These are phyloP conservation scores for Ophiostoma tasmaniense DNA, from an alignment of 2,329 filamentous ascomycete species.

Conservation along the genomic window DNA sequence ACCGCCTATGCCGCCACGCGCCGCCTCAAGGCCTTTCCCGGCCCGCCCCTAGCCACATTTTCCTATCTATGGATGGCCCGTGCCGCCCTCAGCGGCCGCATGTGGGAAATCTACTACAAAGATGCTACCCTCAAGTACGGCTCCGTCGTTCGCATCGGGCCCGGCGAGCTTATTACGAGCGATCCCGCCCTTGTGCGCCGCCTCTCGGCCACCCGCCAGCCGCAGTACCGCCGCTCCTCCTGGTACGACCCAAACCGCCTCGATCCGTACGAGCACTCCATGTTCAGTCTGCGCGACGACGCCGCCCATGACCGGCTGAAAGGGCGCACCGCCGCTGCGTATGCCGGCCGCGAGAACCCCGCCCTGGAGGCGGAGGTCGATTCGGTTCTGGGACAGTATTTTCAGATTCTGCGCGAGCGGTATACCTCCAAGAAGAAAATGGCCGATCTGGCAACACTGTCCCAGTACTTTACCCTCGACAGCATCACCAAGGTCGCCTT, in stretches of 20 bases:
- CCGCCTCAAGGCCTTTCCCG: slow-evolving; percentile 24
- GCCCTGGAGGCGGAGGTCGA: slow-evolving; percentile 24
- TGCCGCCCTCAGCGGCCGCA: slow-evolving; percentile 21
- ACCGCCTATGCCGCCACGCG: slow-evolving; percentile 19
- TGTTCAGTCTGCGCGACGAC: slow-evolving; percentile 35
- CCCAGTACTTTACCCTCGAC: slow-evolving; percentile 43
- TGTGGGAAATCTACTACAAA: slow-evolving; percentile 22
- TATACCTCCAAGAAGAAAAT: slow-evolving; percentile 20
- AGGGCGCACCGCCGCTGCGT: slow-evolving; percentile 23
- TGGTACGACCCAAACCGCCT: slow-evolving; percentile 41
- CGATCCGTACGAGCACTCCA: slow-evolving; percentile 39
- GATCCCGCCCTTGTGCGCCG: slow-evolving; percentile 28
- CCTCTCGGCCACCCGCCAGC: slow-evolving; percentile 24
- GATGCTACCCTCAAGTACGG: slow-evolving; percentile 24
- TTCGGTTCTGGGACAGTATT: slow-evolving; percentile 18
- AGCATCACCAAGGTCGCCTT: slow-evolving; percentile 42
- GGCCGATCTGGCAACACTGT: slow-evolving; percentile 38
- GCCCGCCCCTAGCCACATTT: slow-evolving; percentile 26
- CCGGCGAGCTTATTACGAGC: slow-evolving; percentile 30
- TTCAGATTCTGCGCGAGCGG: slow-evolving; percentile 20
- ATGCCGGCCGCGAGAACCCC: slow-evolving; percentile 26
- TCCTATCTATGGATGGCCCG: slow-evolving; percentile 29
- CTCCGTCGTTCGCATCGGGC: slow-evolving; percentile 29
- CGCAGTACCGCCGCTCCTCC: slow-evolving; percentile 25
- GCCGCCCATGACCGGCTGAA: slow-evolving; percentile 26